phyloP scores from a whole-genome alignment of 2,329 filamentous ascomycete genomes.

The Aspergillus cejpii region DNA sequence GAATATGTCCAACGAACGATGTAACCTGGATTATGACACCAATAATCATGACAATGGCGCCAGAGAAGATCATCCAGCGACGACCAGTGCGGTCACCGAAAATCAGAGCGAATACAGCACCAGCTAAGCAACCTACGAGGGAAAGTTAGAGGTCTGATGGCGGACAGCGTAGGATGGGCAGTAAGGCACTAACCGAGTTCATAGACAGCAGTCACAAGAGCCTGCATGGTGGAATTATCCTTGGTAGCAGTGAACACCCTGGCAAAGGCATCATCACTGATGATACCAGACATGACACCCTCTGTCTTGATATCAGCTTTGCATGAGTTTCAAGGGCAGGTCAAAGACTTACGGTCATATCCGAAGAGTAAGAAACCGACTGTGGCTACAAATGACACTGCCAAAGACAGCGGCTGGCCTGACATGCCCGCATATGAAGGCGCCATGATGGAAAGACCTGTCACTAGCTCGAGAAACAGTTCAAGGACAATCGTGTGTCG shows the following conservation, averaged over 20 bases:
- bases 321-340: neutral
- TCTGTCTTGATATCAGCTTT: slow-evolving; percentile 15
- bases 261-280: slow-evolving; percentile 29
- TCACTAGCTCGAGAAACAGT: neutral
- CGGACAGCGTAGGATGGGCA: neutral
- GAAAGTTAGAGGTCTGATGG: neutral
- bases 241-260: slow-evolving; percentile 31
- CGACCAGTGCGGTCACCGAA: slow-evolving; percentile 35
- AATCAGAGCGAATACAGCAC: slow-evolving; percentile 34
- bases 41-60: slow-evolving; percentile 47
- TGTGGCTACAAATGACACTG: slow-evolving; percentile 57
- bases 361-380: slow-evolving; percentile 58
- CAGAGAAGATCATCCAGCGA: slow-evolving; percentile 49
- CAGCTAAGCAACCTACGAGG: slow-evolving; percentile 28
- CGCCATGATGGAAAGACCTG: slow-evolving; percentile 38
- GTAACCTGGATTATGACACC: slow-evolving; percentile 38
- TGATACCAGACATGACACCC: slow-evolving; percentile 39
- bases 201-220: slow-evolving; percentile 29
- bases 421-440: slow-evolving; percentile 54
- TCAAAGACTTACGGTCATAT: slow-evolving; percentile 45
- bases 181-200: slow-evolving; percentile 20
- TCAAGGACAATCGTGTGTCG: neutral
- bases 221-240: slow-evolving; percentile 36
- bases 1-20: slow-evolving; percentile 26
- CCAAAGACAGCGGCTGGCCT: slow-evolving; percentile 51